Conservation (phyloP, 169 alveolate genomes). For the Eimeria maxima region DNA sequence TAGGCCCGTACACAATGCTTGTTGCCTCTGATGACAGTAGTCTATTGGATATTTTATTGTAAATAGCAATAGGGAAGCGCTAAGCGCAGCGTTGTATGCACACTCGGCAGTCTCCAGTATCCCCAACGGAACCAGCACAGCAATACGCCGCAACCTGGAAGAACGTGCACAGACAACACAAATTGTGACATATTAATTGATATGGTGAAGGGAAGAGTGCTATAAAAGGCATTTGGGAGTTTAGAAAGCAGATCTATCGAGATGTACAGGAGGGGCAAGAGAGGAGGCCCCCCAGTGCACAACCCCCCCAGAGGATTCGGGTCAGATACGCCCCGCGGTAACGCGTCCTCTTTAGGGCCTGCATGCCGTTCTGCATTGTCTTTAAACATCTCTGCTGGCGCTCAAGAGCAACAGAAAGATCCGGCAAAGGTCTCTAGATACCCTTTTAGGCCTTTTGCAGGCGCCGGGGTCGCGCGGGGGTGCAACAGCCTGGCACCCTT, state of each 20-base stretch:
- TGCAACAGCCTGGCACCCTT: constrained; percentile 56
- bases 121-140: background rate
- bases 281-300: constrained; percentile 60
- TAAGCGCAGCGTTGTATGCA: background rate
- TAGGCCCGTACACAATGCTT: background rate
- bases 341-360: background rate
- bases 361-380: background rate
- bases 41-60: background rate
- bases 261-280: background rate
- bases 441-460: background rate
- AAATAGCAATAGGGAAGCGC: background rate
- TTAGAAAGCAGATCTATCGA: background rate
- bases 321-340: constrained; percentile 4
- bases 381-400: background rate
- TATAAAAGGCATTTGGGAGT: background rate
- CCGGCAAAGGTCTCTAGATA: background rate
- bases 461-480: constrained; percentile 42
- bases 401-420: background rate
- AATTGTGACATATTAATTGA: background rate
- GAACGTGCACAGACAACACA: background rate
- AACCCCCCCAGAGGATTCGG: constrained; percentile 47
- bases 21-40: background rate
- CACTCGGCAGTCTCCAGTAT: constrained; percentile 3
- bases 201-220: background rate
- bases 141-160: background rate